Evolutionary conservation across 2,329 filamentous ascomycete genomes (phyloP).

Genomic region (Fusarium sp.): DNA sequence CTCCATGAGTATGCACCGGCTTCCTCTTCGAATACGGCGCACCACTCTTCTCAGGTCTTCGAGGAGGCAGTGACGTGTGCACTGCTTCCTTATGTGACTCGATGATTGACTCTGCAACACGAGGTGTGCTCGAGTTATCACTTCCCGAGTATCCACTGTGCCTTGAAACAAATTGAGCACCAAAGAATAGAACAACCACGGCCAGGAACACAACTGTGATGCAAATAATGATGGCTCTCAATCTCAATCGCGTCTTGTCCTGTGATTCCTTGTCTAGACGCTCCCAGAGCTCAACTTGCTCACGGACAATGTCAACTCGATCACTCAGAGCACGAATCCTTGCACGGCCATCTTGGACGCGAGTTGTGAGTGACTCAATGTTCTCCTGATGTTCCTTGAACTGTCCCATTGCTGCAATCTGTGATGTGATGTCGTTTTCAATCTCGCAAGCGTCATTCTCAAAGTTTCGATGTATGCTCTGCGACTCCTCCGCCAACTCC

Average conservation of each 20-base stretch:
- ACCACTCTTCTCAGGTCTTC: constrained; percentile 37
- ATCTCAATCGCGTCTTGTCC: constrained; percentile 71
- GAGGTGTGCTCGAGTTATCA: constrained; percentile 14
- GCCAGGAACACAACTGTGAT: constrained; percentile 62
- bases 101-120: constrained; percentile 39
- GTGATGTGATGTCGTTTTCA: constrained; percentile 67
- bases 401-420: constrained; percentile 69
- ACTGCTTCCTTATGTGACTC: constrained; percentile 39
- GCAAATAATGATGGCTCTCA: constrained; percentile 73
- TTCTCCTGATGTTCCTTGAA: constrained; percentile 74
- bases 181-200: constrained; percentile 56
- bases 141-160: constrained; percentile 11
- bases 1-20: constrained; percentile 37
- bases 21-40: constrained; percentile 45
- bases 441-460: constrained; percentile 68
- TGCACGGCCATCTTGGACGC: constrained; percentile 69
- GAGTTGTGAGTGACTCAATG: constrained; percentile 69
- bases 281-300: constrained; percentile 75
- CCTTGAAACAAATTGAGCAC: constrained; percentile 41
- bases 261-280: constrained; percentile 74
- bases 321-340: constrained; percentile 69
- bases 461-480: constrained; percentile 69
- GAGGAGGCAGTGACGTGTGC: constrained; percentile 31
- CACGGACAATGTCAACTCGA: constrained; percentile 72
- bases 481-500: constrained; percentile 72